Base-by-base conservation (phyloP, 2,329 filamentous ascomycete species). In the Alternaria sp. region DNA sequence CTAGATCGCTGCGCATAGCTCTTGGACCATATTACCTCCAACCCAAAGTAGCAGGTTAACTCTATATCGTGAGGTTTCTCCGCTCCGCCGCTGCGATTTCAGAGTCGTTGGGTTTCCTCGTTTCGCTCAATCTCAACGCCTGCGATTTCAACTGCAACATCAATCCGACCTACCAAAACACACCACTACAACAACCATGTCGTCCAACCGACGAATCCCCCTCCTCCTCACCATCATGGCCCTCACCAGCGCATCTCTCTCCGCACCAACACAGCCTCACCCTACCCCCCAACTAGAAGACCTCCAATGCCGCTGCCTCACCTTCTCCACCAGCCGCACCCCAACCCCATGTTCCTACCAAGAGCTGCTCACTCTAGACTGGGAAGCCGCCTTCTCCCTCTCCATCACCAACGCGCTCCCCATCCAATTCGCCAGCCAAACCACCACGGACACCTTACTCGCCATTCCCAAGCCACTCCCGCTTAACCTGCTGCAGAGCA, bases 261-360 rank as follows among this genome's bases (percentile, higher is more conserved):
- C 68, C 12, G 64, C 68, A 0, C 66, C 71, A 5, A 63, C 67
- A 40, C 8, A n/a, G 0, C 8, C 36, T n/a, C 32, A 67, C 66
- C 36, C 44, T 44, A n/a, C 21, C 15, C 23, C 57, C 61, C 13
- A 40, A 40, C 61, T 72, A 12, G 63, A 69, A 45, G 69, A 70
- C 36, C 57, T 76, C 3, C 63, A 70, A 43, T 77, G 74, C 53
- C 69, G 69, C 51, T 77, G 74, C 51, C 50, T 77, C 0, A 68
- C 71, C 21, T 72, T 73, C 54, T 69, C 68, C 8, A 62, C 67
- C 11, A 63, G 66, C 32, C 60, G 69, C 17, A 57, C 53, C 36
- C 71, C 73, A 11, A 66, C 61, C 2, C 28, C 66, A 10, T 76
- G 74, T 69, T 64, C 67, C 5, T 66, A 71, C 43, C 55, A 73